Evolutionary conservation across 305 asterid genomes (phyloP).

Genomic region (Plantago coronopus): DNA sequence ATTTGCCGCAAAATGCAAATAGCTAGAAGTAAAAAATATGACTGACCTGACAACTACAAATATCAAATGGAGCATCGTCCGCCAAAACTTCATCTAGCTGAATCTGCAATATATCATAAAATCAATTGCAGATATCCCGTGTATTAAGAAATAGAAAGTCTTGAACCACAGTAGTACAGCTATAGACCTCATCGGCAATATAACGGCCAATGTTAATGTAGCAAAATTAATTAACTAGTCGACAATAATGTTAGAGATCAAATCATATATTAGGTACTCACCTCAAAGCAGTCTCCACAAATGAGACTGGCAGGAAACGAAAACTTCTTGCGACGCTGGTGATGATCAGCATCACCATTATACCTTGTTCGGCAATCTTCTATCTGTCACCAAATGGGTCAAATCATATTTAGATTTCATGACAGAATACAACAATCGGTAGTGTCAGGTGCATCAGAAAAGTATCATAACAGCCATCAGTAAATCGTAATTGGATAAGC

Average conservation of each 20-base stretch:
- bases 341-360: constrained; percentile 96
- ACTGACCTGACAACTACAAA: constrained; percentile 92
- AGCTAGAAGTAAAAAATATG: constrained; percentile 5
- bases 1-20: constrained; percentile 10
- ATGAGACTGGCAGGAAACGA: constrained; percentile 95
- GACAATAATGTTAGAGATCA: no score
- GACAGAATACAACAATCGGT: not conserved
- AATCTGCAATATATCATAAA: constrained; percentile 43
- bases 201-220: not conserved
- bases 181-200: not conserved
- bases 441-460: no score
- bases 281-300: constrained; percentile 98
- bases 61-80: constrained; percentile 88
- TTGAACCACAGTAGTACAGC: not conserved
- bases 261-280: constrained; percentile 21
- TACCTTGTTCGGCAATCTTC: constrained; percentile 95
- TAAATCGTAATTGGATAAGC: no score
- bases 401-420: not conserved
- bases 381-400: constrained; percentile 43
- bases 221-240: not conserved
- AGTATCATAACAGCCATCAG: no score
- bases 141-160: not conserved
- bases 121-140: constrained; percentile 15
- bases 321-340: constrained; percentile 79
- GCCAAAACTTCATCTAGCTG: constrained; percentile 68